Percentiles rank a stretch among this genome's conserved stretches.
Conservation (phyloP, 768 basidiomycete genomes). For the Leccinum barrowsii region DNA sequence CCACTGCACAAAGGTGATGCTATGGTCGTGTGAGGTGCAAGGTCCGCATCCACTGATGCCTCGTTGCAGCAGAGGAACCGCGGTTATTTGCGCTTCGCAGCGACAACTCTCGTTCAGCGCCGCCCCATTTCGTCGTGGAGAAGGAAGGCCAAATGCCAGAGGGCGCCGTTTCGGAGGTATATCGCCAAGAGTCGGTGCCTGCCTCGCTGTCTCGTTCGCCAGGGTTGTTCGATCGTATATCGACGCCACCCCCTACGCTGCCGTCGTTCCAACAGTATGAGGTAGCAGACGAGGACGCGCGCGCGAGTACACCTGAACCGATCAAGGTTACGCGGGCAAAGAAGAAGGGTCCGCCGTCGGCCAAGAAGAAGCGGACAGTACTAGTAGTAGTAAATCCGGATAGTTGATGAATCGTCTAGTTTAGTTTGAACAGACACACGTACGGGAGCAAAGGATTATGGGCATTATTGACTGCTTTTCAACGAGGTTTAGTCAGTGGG, state of each 20-base stretch:
- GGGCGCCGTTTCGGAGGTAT: constrained; percentile 32
- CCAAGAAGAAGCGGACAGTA: constrained; percentile 40
- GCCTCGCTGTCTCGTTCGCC: constrained; percentile 24
- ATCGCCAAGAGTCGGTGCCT: constrained; percentile 25
- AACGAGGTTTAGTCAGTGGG: too few species aligned
- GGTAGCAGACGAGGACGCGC: constrained; percentile 37
- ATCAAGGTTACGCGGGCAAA: too few species aligned
- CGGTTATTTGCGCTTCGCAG: constrained; percentile 46
- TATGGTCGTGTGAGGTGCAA: neutral
- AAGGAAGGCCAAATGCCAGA: constrained; percentile 85
- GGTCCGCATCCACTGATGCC: constrained; percentile 20
- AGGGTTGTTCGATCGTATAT: constrained; percentile 27
- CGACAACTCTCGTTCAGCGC: constrained; percentile 37
- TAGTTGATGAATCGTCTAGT: constrained; percentile 3
- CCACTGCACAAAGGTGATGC: constrained; percentile 32
- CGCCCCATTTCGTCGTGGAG: constrained; percentile 61
- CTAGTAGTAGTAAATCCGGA: constrained; percentile 19
- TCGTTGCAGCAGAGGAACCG: constrained; percentile 28
- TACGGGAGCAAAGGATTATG: too few species aligned
- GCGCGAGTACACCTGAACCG: too few species aligned
- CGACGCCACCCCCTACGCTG: constrained; percentile 35
- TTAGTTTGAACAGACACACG: neutral
- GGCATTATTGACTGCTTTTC: too few species aligned
- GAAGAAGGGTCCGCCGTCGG: too few species aligned
- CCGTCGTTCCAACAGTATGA: constrained; percentile 54